Percentiles rank a stretch among this genome's conserved stretches.
phyloP scores from a whole-genome alignment of 2,329 filamentous ascomycete genomes.

The Colletotrichum tabaci region DNA sequence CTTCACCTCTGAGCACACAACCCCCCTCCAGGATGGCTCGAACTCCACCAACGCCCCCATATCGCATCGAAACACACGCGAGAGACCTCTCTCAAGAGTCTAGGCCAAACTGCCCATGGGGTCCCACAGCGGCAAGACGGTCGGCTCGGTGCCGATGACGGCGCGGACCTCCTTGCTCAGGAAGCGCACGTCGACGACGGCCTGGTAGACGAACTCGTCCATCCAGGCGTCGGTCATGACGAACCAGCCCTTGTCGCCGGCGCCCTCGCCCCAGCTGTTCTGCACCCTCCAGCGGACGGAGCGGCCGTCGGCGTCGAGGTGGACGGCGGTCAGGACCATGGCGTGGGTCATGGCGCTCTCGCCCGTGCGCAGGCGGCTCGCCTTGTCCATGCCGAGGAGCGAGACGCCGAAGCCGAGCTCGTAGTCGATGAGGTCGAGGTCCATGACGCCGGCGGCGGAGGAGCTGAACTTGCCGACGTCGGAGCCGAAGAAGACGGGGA shows the following conservation, averaged over 20 bases:
- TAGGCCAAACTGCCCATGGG: constrained; percentile 82
- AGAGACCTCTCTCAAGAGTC: not conserved
- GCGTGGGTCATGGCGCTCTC: constrained; percentile 92
- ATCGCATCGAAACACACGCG: not conserved
- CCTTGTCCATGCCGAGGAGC: constrained; percentile 82
- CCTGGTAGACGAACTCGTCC: constrained; percentile 88
- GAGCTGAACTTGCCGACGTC: constrained; percentile 90
- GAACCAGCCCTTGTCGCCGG: constrained; percentile 86
- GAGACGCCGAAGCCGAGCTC: constrained; percentile 86
- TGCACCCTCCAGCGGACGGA: constrained; percentile 87
- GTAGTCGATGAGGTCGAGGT: constrained; percentile 83
- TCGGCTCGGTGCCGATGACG: constrained; percentile 78
- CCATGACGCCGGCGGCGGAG: constrained; percentile 80
- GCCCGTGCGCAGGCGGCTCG: constrained; percentile 78
- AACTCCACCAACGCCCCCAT: not conserved
- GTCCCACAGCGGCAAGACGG: constrained; percentile 83
- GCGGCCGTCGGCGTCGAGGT: constrained; percentile 76
- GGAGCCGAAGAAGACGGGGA: constrained; percentile 90
- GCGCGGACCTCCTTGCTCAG: constrained; percentile 76
- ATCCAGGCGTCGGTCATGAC: constrained; percentile 89
- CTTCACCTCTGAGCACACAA: not conserved
- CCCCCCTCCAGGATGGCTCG: not conserved
- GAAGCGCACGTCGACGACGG: constrained; percentile 82
- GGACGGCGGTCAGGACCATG: constrained; percentile 91
- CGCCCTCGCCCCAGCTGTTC: constrained; percentile 83